These are phyloP conservation scores for Ophiostoma australiae DNA, from an alignment of 2,329 filamentous ascomycete genomes.

Conservation along the genomic window DNA sequence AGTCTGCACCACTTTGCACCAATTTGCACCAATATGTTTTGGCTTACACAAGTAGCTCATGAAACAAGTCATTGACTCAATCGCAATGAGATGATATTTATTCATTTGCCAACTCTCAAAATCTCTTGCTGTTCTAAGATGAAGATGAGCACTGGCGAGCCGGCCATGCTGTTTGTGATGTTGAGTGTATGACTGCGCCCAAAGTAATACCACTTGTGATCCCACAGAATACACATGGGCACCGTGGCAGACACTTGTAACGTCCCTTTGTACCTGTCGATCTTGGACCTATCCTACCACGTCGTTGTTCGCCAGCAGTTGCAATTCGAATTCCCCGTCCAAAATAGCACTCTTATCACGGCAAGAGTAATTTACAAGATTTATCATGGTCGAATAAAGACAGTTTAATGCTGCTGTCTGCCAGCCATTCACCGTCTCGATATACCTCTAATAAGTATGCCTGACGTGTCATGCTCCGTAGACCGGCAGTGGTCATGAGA, in stretches of 20 bases:
- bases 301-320: neutral
- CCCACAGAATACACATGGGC: neutral
- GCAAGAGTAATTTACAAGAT: neutral
- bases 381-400: too few species aligned
- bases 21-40: neutral
- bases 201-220: neutral
- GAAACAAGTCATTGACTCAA: neutral
- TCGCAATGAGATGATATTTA: neutral
- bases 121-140: neutral
- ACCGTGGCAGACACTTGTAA: neutral
- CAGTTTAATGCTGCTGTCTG: too few species aligned
- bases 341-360: neutral
- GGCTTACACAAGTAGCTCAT: neutral
- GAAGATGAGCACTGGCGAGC: neutral
- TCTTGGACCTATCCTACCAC: neutral
- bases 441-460: neutral
- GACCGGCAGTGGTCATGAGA: neutral
- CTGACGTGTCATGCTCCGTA: constrained; percentile 9
- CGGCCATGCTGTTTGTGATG: neutral
- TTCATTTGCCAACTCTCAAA: neutral
- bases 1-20: neutral
- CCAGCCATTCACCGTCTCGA: too few species aligned
- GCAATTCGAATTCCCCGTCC: neutral
- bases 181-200: neutral
- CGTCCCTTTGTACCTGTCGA: neutral